Percentiles rank a stretch among this genome's conserved stretches.
Evolutionary conservation across 345 rosid genomes (phyloP).

Genomic region (Populus davidiana): DNA sequence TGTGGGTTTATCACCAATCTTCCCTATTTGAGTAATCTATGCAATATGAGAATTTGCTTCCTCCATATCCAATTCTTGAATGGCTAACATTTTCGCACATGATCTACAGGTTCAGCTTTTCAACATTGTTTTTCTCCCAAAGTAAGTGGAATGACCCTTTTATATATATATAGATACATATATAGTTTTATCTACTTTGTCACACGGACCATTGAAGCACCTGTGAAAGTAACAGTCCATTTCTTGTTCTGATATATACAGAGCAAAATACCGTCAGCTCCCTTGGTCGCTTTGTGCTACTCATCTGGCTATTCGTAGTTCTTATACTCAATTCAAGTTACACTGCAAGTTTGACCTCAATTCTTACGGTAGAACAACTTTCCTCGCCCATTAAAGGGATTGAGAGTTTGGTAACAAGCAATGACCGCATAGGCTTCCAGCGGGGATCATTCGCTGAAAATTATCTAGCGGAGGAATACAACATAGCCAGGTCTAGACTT

Average conservation of each 20-base stretch:
- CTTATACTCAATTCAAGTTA: conserved; percentile 27
- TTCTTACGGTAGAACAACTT: conserved; percentile 20
- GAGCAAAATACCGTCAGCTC: conserved; percentile 11
- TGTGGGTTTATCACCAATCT: too few species aligned
- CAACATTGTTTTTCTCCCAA: conserved; percentile 19
- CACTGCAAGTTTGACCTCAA: conserved; percentile 29
- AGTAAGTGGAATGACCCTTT: not conserved
- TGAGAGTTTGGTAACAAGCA: not conserved
- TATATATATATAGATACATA: not conserved
- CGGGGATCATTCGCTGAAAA: conserved; percentile 12
- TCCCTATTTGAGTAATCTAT: too few species aligned
- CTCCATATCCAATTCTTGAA: too few species aligned
- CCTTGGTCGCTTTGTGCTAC: conserved; percentile 13
- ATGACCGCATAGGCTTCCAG: conserved; percentile 15
- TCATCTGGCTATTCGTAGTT: conserved; percentile 21
- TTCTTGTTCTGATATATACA: not conserved
- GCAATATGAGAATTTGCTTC: too few species aligned
- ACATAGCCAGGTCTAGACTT: conserved; percentile 11
- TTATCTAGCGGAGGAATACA: conserved; percentile 8
- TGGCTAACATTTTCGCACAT: too few species aligned
- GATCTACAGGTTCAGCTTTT: conserved; percentile 22
- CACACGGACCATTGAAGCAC: not conserved
- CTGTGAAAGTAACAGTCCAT: not conserved
- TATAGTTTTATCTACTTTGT: not conserved
- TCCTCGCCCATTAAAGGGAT: conserved; percentile 16